Conservation (phyloP, 2,329 filamentous ascomycete species). For the Canariomyces notabilis region DNA sequence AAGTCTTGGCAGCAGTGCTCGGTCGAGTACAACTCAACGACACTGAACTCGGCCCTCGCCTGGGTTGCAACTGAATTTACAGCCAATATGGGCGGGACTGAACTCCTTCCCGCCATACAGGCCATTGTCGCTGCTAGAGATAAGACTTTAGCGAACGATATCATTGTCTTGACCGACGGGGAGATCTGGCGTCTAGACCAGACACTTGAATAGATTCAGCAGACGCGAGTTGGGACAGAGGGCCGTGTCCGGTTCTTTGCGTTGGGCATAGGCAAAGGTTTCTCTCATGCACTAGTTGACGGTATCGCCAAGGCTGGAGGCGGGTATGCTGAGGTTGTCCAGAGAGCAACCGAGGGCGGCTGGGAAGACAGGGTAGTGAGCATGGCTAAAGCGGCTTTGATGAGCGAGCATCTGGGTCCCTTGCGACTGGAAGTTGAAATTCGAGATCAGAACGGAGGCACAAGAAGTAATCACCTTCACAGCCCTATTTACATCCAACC, state of each 20-base stretch:
- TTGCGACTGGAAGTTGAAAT: conserved; percentile 7
- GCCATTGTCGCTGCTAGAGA: conserved; percentile 35
- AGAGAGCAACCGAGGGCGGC: conserved; percentile 2
- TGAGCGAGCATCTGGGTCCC: conserved; percentile 14
- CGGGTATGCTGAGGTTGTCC: conserved; percentile 42
- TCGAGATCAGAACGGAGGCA: neutral
- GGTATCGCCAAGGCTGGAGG: conserved; percentile 54
- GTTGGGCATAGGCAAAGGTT: conserved; percentile 49
- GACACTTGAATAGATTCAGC: conserved; percentile 45
- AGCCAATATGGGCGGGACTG: conserved; percentile 49
- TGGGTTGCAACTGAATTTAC: conserved; percentile 31
- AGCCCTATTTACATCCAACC: neutral
- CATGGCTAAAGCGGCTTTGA: conserved; percentile 17
- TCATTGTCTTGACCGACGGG: conserved; percentile 54
- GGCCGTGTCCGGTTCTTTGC: conserved; percentile 50
- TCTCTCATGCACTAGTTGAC: conserved; percentile 53
- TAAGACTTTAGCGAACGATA: conserved; percentile 42
- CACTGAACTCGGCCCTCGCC: conserved; percentile 36
- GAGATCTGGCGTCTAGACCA: conserved; percentile 45
- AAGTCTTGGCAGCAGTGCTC: conserved; percentile 9
- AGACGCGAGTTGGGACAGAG: conserved; percentile 35
- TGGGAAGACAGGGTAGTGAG: conserved; percentile 20
- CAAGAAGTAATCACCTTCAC: conserved; percentile 2
- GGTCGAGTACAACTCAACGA: conserved; percentile 31
- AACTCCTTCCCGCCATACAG: conserved; percentile 44